These are phyloP conservation scores for Albugo candida DNA, from an alignment of 352 stramenopile genomes.

Conservation along the genomic window DNA sequence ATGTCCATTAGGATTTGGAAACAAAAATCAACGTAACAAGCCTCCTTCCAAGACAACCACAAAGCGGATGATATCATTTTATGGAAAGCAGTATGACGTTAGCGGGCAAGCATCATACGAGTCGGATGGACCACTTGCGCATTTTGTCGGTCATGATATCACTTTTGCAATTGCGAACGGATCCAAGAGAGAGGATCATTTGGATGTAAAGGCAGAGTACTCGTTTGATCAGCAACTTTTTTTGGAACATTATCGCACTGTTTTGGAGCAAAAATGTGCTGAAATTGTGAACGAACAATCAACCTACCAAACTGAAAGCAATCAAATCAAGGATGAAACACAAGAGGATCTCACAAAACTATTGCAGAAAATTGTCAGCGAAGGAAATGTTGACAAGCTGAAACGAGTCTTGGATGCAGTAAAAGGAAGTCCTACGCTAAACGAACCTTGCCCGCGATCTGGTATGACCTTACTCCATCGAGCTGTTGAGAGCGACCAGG, in stretches of 20 bases:
- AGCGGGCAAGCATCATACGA: slow-evolving; percentile 27
- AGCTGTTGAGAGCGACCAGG: slow-evolving; percentile 32
- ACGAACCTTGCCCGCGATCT: slow-evolving; percentile 24
- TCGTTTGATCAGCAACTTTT: slow-evolving; percentile 36
- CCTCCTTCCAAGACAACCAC: too few species aligned
- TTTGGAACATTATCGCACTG: slow-evolving; percentile 26
- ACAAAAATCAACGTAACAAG: slow-evolving; percentile 11
- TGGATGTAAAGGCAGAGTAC: slow-evolving; percentile 21
- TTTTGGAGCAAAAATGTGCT: slow-evolving; percentile 20
- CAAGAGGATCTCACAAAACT: too few species aligned
- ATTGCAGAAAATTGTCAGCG: too few species aligned
- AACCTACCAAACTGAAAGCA: not conserved
- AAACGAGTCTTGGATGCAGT: not conserved
- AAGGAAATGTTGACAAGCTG: not conserved
- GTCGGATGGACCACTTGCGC: slow-evolving; percentile 16
- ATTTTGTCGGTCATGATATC: slow-evolving; percentile 42
- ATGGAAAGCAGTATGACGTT: slow-evolving; percentile 33
- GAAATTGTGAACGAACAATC: slow-evolving; percentile 3
- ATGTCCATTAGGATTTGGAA: slow-evolving; percentile 38
- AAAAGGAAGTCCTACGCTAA: slow-evolving; percentile 10
- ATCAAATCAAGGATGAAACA: too few species aligned
- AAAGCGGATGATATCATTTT: slow-evolving; percentile 21
- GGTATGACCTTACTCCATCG: slow-evolving; percentile 49
- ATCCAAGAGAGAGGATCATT: slow-evolving; percentile 16
- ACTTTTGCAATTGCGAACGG: slow-evolving; percentile 29